phyloP scores from a whole-genome alignment of 1,284 basidiomycete species.

The Agroathelia rolfsii region DNA sequence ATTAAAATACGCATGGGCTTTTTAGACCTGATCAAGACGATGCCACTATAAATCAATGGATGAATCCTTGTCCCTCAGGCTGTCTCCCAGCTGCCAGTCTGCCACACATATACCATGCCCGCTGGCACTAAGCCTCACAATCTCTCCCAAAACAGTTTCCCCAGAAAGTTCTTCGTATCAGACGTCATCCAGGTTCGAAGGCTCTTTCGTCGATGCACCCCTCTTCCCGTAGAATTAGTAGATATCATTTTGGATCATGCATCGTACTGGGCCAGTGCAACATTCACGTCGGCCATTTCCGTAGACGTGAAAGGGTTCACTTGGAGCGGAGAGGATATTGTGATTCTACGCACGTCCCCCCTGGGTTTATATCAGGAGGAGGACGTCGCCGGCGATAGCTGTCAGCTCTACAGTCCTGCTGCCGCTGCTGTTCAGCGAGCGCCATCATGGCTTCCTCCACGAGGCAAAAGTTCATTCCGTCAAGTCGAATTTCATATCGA shows the following conservation, averaged over 20 bases:
- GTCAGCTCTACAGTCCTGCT: neutral
- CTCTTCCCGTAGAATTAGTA: constrained; percentile 8
- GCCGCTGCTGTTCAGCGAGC: neutral
- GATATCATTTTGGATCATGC: constrained; percentile 10
- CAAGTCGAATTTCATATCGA: constrained; percentile 9
- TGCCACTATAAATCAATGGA: too few species aligned
- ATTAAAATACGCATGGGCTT: too few species aligned
- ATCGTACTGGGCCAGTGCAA: constrained; percentile 8
- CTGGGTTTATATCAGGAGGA: constrained; percentile 5
- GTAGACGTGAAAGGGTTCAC: neutral
- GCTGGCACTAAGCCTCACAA: too few species aligned
- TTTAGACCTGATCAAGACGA: too few species aligned
- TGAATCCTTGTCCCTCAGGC: too few species aligned
- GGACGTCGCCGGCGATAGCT: constrained; percentile 1
- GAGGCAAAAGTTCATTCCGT: constrained; percentile 3
- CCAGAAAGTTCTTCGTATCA: too few species aligned
- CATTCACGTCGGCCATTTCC: constrained; percentile 3
- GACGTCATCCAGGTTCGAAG: too few species aligned
- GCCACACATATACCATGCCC: too few species aligned
- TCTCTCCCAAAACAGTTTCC: too few species aligned
- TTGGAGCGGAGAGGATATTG: neutral
- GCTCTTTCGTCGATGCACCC: too few species aligned
- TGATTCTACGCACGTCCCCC: constrained; percentile 9
- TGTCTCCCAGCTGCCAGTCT: too few species aligned
- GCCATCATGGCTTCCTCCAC: constrained; percentile 4